phyloP scores from a whole-genome alignment of 148 eudicot species.

The Limonium bicolor region DNA sequence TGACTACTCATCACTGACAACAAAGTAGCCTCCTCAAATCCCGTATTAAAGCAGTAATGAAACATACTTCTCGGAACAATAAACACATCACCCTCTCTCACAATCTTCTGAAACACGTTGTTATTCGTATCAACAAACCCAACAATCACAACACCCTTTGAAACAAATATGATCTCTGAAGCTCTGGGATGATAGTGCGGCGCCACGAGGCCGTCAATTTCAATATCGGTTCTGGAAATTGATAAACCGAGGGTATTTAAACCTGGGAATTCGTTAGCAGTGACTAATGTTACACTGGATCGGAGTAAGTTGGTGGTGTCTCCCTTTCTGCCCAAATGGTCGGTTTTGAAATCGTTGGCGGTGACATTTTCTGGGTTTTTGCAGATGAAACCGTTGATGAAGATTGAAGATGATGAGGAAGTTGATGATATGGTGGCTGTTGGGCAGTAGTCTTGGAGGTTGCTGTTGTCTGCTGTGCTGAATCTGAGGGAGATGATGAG shows the following conservation, averaged over 20 bases:
- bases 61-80: conserved; percentile 69
- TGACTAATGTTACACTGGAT: conserved; percentile 33
- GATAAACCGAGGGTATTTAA: conserved; percentile 79
- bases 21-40: conserved; percentile 41
- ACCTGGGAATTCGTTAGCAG: conserved; percentile 55
- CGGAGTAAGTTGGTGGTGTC: conserved; percentile 33
- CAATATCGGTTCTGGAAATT: conserved; percentile 59
- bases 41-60: conserved; percentile 56
- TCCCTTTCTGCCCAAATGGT: conserved; percentile 26
- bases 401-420: conserved; percentile 10
- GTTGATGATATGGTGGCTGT: conserved; percentile 24
- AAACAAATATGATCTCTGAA: conserved; percentile 55
- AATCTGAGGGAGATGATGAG: conserved; percentile 7
- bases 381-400: conserved; percentile 74
- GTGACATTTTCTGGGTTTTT: conserved; percentile 44
- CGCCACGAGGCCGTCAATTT: conserved; percentile 46
- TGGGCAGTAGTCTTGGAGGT: conserved; percentile 69
- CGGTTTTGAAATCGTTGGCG: conserved; percentile 59
- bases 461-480: conserved; percentile 35
- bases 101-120: conserved; percentile 37
- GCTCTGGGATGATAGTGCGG: conserved; percentile 89
- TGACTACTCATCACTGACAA: conserved; percentile 66
- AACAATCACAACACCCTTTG: conserved; percentile 39
- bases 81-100: conserved; percentile 69
- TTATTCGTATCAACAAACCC: conserved; percentile 58